Base-by-base conservation (phyloP, 768 basidiomycete genomes). In the Mycena albidolilacea region DNA sequence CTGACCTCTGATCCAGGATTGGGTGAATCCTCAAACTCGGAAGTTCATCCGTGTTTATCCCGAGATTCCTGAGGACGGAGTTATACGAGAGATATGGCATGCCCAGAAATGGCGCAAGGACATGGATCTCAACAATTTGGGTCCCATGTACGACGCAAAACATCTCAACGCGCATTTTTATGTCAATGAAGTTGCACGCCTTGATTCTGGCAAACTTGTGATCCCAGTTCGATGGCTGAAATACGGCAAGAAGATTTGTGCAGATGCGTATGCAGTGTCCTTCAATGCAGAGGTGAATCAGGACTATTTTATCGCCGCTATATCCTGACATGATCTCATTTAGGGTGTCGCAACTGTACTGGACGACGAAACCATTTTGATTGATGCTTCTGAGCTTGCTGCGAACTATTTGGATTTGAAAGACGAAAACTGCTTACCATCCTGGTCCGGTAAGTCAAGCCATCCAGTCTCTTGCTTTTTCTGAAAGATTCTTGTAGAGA, bases 91-190 rank as follows among this genome's bases (percentile, higher is more conserved):
- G 46, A 48, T 48, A 11, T 30, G 30, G 30, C 30, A 30, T 30
- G 30, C 30, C 30, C 41, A 66, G 19, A 66, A 66, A 41, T 66
- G 65, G 65, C 65, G 65, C 8, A 60, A 59, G 35, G 39, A 35
- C 19, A 68, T 68, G 67, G 57, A 68, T 35, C 46, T 68, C 5
- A 59, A 68, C 21, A 38, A 39, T 3, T 23, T 68, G 37, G 62
- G 65, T 54, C 71, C 71, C 12, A 72, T 72, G 71, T 72, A 54
- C 37, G 65, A 61, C 35, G 64, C 59, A 0, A 48, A 59, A 1
- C 8, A 14, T 30, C 30, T 30, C 2, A 44, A 38, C 4, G 30
- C 30, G 2, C 71, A 72, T n/a, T 67, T 50, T 41, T 72, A 60
- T 64, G 66, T 72, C 2, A 67, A 72, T 50, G 71, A 72, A 64